These are phyloP conservation scores for Exophiala calicioides DNA, from an alignment of 2,329 filamentous ascomycete species.

Conservation along the genomic window DNA sequence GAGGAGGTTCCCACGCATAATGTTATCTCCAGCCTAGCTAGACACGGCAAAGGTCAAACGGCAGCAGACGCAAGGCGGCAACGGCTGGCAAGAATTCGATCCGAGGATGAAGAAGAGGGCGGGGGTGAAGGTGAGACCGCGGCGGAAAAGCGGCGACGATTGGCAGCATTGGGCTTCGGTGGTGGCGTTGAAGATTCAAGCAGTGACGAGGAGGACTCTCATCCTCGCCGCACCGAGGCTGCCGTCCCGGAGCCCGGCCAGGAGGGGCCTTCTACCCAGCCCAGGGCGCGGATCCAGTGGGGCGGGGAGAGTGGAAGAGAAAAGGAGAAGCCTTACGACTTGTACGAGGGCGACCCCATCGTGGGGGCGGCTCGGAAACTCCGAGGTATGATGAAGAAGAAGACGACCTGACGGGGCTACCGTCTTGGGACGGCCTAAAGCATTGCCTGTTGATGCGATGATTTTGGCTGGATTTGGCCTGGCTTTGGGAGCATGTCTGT, in stretches of 20 bases:
- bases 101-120: slow-evolving; percentile 27
- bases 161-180: slow-evolving; percentile 43
- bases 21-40: slow-evolving; percentile 41
- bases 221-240: slow-evolving; percentile 23
- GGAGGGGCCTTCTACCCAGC: slow-evolving; percentile 31
- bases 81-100: slow-evolving; percentile 35
- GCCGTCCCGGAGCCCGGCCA: slow-evolving; percentile 27
- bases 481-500: too few species aligned
- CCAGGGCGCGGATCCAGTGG: slow-evolving; percentile 40
- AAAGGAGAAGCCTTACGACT: slow-evolving; percentile 20
- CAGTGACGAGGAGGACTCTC: slow-evolving; percentile 31
- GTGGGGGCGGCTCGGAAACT: slow-evolving; percentile 24
- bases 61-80: slow-evolving; percentile 42
- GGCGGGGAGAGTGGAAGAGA: slow-evolving; percentile 43
- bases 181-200: slow-evolving; percentile 28
- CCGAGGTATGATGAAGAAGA: slow-evolving; percentile 25
- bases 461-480: too few species aligned
- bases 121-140: slow-evolving; percentile 47
- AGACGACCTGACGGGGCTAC: too few species aligned
- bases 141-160: slow-evolving; percentile 48
- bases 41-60: slow-evolving; percentile 37
- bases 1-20: slow-evolving; percentile 36
- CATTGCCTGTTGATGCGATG: too few species aligned
- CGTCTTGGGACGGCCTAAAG: too few species aligned
- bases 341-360: slow-evolving; percentile 26